phyloP scores from a whole-genome alignment of 1,139 yeast genomes.

The Candida smagusa region DNA sequence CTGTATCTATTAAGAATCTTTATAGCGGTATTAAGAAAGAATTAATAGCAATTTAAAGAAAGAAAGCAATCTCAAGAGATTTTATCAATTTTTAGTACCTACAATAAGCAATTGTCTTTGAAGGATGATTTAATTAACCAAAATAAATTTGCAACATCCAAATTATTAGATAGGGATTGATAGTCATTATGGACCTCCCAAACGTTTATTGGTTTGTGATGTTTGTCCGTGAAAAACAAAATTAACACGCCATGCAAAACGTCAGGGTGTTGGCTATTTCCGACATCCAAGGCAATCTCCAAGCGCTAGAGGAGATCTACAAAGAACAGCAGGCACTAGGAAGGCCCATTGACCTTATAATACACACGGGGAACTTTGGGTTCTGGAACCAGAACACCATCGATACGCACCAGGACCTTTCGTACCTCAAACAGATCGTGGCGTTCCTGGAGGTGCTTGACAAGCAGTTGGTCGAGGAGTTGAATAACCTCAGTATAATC shows the following conservation, averaged over 20 bases:
- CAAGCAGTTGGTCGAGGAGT: conserved; percentile 40
- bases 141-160: too few relatives aligned
- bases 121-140: too few relatives aligned
- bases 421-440: conserved; percentile 60
- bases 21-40: too few relatives aligned
- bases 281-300: conserved; percentile 36
- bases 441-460: conserved; percentile 64
- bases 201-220: too few relatives aligned
- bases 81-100: too few relatives aligned
- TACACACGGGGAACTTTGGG: conserved; percentile 81
- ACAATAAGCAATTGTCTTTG: too few relatives aligned
- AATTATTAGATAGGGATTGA: too few relatives aligned
- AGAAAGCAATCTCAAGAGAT: too few relatives aligned
- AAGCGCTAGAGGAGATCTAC: conserved; percentile 17
- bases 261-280: conserved; percentile 25
- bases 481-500: conserved; percentile 45
- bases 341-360: conserved; percentile 31
- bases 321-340: conserved; percentile 12
- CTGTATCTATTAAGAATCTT: too few relatives aligned
- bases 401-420: conserved; percentile 47
- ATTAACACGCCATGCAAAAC: background rate
- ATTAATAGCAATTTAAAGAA: too few relatives aligned
- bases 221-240: background rate
- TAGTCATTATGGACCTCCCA: too few relatives aligned
- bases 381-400: conserved; percentile 64